These are phyloP conservation scores for Cladosporium sp. DNA, from an alignment of 2,329 filamentous ascomycete genomes.

Conservation along the genomic window DNA sequence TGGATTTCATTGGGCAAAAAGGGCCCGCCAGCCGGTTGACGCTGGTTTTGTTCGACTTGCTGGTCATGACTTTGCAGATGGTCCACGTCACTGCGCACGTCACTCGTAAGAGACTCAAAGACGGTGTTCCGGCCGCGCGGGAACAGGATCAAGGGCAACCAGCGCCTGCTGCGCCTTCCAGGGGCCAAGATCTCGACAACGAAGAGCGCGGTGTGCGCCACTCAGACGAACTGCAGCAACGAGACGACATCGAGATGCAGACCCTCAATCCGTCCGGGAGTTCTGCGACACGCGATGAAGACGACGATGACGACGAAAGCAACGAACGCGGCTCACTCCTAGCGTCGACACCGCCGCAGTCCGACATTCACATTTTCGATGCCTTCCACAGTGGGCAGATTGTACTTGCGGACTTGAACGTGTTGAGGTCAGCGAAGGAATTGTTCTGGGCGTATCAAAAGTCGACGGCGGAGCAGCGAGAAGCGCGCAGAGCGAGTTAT, in stretches of 20 bases:
- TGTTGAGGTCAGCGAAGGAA: conserved; percentile 36
- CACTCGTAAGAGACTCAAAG: conserved; percentile 45
- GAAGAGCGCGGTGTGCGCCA: conserved; percentile 53
- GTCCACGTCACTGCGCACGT: conserved; percentile 50
- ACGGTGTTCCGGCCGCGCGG: conserved; percentile 22
- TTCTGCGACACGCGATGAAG: not conserved
- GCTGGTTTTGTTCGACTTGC: conserved; percentile 47
- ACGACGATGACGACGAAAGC: conserved; percentile 15
- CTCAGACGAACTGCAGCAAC: conserved; percentile 26
- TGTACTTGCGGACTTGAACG: conserved; percentile 39
- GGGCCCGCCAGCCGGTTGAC: conserved; percentile 49
- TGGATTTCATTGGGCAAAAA: conserved; percentile 59
- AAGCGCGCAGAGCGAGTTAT: conserved; percentile 2
- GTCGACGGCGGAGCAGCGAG: conserved; percentile 16
- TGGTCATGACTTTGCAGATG: conserved; percentile 51
- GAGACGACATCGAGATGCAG: conserved; percentile 37
- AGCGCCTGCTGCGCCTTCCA: conserved; percentile 7
- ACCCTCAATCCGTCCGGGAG: conserved; percentile 23
- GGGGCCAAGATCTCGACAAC: conserved; percentile 49
- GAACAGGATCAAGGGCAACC: conserved; percentile 1
- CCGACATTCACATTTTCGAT: conserved; percentile 35
- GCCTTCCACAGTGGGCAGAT: conserved; percentile 43
- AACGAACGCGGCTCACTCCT: conserved; percentile 3
- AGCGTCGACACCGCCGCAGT: conserved; percentile 13
- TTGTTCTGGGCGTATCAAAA: conserved; percentile 35